Conservation (phyloP, 768 basidiomycete species). For the Tricholomella constricta region DNA sequence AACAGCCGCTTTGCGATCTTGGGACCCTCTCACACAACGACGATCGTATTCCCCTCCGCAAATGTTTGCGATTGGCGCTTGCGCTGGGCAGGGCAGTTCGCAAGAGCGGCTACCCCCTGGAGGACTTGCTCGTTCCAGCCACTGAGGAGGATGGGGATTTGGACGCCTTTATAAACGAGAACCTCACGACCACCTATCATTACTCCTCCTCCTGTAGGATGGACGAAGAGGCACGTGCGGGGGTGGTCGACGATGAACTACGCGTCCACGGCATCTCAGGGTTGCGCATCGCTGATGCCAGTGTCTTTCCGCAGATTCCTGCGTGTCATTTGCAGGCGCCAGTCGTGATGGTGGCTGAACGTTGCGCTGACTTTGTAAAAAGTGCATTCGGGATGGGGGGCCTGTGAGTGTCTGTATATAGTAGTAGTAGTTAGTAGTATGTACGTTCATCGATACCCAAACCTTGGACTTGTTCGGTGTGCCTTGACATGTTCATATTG, state of each 20-base stretch:
- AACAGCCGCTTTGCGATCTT: conserved; percentile 30
- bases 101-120: conserved; percentile 26
- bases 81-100: conserved; percentile 23
- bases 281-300: conserved; percentile 22
- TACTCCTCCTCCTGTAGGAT: conserved; percentile 40
- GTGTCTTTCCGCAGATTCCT: conserved; percentile 20
- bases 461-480: no score
- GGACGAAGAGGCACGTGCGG: conserved; percentile 22
- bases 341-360: conserved; percentile 21
- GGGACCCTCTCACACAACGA: conserved; percentile 24
- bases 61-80: conserved; percentile 22
- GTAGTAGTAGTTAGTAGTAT: no score
- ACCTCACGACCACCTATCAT: conserved; percentile 32
- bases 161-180: conserved; percentile 29
- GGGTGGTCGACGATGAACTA: conserved; percentile 25
- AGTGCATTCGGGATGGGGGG: neutral
- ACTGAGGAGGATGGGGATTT: conserved; percentile 30
- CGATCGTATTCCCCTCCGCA: conserved; percentile 28
- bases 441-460: no score
- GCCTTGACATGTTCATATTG: no score
- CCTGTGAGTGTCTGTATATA: no score
- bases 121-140: conserved; percentile 26
- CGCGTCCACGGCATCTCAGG: conserved; percentile 21
- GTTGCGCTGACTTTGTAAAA: conserved; percentile 18
- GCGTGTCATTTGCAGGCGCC: conserved; percentile 17